Evolutionary conservation across 805 yeast genomes (phyloP).

Genomic region (Yarrowia osloensis): DNA sequence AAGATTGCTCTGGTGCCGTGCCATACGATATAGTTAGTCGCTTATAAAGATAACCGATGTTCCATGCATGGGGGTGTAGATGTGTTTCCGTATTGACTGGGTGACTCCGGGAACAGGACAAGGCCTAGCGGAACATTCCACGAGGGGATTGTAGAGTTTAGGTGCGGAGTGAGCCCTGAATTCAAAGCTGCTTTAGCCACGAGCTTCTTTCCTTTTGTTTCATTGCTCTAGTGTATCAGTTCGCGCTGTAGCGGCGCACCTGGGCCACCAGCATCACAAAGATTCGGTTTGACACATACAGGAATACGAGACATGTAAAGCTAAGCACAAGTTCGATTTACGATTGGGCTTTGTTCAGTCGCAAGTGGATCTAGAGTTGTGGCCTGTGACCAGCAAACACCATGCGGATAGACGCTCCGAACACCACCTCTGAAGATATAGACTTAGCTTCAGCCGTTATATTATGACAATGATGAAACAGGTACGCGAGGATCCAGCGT

Average conservation of each 20-base stretch:
- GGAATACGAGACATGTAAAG: conserved; percentile 12
- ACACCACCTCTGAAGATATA: background rate
- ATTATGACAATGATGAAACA: background rate
- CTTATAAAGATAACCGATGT: background rate
- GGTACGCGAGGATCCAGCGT: background rate
- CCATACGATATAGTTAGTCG: background rate
- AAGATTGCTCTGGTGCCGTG: background rate
- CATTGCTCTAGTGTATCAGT: background rate
- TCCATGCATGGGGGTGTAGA: conserved; percentile 11
- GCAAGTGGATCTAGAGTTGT: background rate
- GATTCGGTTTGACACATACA: conserved; percentile 20
- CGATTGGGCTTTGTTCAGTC: background rate
- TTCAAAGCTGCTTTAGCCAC: background rate
- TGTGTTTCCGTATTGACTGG: background rate
- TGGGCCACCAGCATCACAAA: background rate
- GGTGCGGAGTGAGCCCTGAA: conserved; percentile 8
- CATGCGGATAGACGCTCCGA: conserved; percentile 13
- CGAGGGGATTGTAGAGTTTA: conserved; percentile 5
- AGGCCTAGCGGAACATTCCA: background rate
- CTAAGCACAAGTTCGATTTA: background rate
- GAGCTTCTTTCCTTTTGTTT: conserved; percentile 18
- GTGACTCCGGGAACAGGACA: background rate
- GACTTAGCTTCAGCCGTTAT: background rate
- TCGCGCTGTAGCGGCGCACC: background rate
- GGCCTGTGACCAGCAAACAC: background rate